Evolutionary conservation across 192 early-diverging fungal genomes (phyloP), one percentile per base, ranked within the genome.

Genomic region (Coemansia erecta): DNA sequence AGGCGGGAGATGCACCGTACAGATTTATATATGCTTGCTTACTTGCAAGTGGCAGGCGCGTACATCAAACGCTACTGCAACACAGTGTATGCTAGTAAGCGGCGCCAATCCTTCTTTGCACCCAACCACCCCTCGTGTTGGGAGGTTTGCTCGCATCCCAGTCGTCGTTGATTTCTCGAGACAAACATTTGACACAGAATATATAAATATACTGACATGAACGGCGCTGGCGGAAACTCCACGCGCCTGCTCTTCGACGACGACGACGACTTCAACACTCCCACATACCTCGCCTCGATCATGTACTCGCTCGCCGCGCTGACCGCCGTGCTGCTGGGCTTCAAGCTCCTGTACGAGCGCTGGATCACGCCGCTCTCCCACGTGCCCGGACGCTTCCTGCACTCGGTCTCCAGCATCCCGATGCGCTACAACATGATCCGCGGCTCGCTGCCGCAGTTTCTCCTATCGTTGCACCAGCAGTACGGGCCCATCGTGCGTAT

Each of bases 401-500:
- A 73, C 54, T 70, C 72, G 0, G 40, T 80, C 10, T 63, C 63
- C 4, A 69, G 71, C 40, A 33, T 80, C 10, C 71, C 68, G 10
- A 80, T 80, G 72, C 63, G 70, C 11, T 73, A 67, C 64, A 50
- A 80, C 22, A 80, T 80, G 72, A n/a, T 80, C 4, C 62, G 68
- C 5, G 77, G 77, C 42, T 51, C 21, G 5, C 40, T 80, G 53
- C 77, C 77, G 6, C 23, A 59, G n/a, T 64, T 60, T 11, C 35
- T 73, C 0, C 13, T 58, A 15, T 11, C 8, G 10, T 31, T 64
- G 46, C 77, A 80, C 50, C 41, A 37, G 15, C 19, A 61, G 44
- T 70, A 61, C 45, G 77, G 77, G 0, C 58, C 72, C 0, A 14
- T 80, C 0, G 77, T 80, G 5, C 60, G 77, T 2, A 63, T 80